Evolutionary conservation across 108 stramenopile genomes (phyloP), one percentile per base, ranked within the genome.

Genomic region (Skeletonema grethae): DNA sequence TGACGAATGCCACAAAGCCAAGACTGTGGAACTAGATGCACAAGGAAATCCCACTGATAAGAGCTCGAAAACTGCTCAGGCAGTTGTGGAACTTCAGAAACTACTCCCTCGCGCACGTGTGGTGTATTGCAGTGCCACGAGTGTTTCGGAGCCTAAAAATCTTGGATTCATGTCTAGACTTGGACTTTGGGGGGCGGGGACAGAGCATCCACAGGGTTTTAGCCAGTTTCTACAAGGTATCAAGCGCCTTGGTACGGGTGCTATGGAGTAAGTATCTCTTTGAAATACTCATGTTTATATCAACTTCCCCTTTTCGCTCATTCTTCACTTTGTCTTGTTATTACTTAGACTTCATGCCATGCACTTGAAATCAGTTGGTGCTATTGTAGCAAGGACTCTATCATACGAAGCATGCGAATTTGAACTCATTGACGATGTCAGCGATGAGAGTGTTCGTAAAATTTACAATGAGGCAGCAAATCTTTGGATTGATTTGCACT

Each of bases 161-260:
- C 81, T 91, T 30, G 87, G 85, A 25, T 91, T 89, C 75, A 91
- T 91, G 90, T 76, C 65, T n/a, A 83, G 86, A 7, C 60, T 61
- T 35, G 60, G 60, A 1, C 60, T 61, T 35, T 61, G 60, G 60
- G 60, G 60, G 0, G 35, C 35, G 1, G 35, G 35, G 7, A 78
- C 81, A 11, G 80, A 73, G 18, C 81, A 83, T 41, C 81, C 83
- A 32, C 36, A 29, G 12, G 82, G 82, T 29, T 88, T 88, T 24
- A 65, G 70, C 11, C 84, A 86, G 48, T 88, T 91, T 45, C 58
- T 75, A 50, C 34, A 72, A 3, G 82, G 82, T 2, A 70, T 90
- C 24, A 75, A 88, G 25, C 36, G 64, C 4, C 50, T 82, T 9
- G 85, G 88, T 6, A 82, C 87, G 2, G 89, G 89, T 12, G 86